These are phyloP conservation scores for Phytophthora rubi DNA, from an alignment of 352 stramenopile genomes.

Conservation along the genomic window DNA sequence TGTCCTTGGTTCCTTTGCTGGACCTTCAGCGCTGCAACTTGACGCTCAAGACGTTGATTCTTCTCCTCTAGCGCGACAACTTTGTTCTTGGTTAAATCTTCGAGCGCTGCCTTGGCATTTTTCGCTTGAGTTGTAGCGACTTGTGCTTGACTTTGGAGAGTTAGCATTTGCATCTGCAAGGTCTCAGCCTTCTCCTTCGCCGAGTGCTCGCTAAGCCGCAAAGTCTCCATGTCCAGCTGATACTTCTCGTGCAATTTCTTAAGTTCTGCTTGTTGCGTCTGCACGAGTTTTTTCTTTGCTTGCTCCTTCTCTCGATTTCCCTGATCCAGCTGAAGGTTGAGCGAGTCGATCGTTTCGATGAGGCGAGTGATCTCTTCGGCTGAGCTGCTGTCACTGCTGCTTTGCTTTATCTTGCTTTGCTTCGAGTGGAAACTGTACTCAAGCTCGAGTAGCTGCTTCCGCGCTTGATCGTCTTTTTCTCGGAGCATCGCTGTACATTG, in stretches of 20 bases:
- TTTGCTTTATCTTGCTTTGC: conserved; percentile 39
- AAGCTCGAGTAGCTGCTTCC: conserved; percentile 59
- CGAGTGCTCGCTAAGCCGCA: conserved; percentile 66
- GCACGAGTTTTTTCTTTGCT: conserved; percentile 41
- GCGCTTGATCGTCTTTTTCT: conserved; percentile 64
- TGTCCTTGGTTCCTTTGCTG: conserved; percentile 36
- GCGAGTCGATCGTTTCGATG: conserved; percentile 77
- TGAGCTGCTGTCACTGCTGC: conserved; percentile 13
- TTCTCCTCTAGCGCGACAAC: conserved; percentile 68
- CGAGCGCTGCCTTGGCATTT: conserved; percentile 50
- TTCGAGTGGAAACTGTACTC: conserved; percentile 51
- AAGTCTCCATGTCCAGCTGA: conserved; percentile 67
- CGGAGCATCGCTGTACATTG: conserved; percentile 49
- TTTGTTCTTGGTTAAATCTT: conserved; percentile 60
- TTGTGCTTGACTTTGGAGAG: conserved; percentile 61
- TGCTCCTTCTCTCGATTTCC: conserved; percentile 47
- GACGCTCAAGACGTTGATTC: conserved; percentile 62
- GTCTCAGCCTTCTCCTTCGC: conserved; percentile 64
- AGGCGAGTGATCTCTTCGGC: conserved; percentile 54
- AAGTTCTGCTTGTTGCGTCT: conserved; percentile 57
- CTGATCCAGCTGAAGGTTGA: conserved; percentile 68
- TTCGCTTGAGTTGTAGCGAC: conserved; percentile 59
- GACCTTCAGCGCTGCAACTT: conserved; percentile 51
- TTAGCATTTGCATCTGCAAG: conserved; percentile 51
- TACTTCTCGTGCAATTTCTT: conserved; percentile 73